phyloP scores from a whole-genome alignment of 2,329 filamentous ascomycete genomes.

The Colletotrichum spinosum region DNA sequence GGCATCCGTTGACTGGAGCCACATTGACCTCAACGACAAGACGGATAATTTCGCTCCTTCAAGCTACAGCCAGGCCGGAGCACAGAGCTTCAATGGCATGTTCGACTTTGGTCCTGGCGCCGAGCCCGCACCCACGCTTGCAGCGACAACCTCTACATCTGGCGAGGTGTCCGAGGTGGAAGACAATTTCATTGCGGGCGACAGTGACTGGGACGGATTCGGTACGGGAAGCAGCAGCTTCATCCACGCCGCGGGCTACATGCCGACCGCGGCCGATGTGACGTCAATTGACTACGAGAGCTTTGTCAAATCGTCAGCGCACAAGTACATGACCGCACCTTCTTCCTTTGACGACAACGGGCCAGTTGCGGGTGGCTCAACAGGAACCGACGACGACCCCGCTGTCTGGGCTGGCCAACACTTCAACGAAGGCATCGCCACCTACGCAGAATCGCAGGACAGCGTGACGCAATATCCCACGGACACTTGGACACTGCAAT shows the following conservation, averaged over 20 bases:
- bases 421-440: slow-evolving; percentile 49
- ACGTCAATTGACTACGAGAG: slow-evolving; percentile 66
- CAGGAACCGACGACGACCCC: slow-evolving; percentile 64
- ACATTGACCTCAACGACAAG: slow-evolving; percentile 60
- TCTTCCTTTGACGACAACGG: slow-evolving; percentile 52
- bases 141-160: slow-evolving; percentile 70
- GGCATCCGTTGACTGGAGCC: slow-evolving; percentile 60
- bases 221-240: slow-evolving; percentile 59
- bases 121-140: slow-evolving; percentile 66
- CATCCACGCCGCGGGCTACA: slow-evolving; percentile 34
- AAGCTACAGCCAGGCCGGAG: slow-evolving; percentile 65
- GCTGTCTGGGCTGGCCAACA: slow-evolving; percentile 60
- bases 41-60: slow-evolving; percentile 63
- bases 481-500: slow-evolving; percentile 35
- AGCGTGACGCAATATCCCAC: slow-evolving; percentile 28
- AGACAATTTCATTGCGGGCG: slow-evolving; percentile 62
- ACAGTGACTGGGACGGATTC: slow-evolving; percentile 61
- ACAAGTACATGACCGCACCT: slow-evolving; percentile 56
- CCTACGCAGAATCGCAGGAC: slow-evolving; percentile 48
- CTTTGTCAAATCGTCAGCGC: slow-evolving; percentile 63
- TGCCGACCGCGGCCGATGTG: slow-evolving; percentile 61
- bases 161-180: slow-evolving; percentile 77
- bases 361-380: slow-evolving; percentile 53
- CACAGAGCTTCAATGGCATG: slow-evolving; percentile 62
- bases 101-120: slow-evolving; percentile 65